Base-by-base conservation (phyloP, 2,329 filamentous ascomycete species). In the Colletotrichum tofieldiae region DNA sequence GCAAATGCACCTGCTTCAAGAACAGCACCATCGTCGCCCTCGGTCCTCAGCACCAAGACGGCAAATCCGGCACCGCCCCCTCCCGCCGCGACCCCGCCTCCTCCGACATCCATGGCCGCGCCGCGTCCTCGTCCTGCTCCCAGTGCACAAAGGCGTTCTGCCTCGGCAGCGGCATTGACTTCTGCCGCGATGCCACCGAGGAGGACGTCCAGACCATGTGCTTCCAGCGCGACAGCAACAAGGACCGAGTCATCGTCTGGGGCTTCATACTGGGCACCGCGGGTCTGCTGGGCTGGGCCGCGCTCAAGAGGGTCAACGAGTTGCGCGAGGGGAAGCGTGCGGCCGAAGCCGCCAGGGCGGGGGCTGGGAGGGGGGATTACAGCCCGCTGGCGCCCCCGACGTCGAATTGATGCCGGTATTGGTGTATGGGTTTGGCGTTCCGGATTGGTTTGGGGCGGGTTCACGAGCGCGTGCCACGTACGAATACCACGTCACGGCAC, bases 1-100 rank as follows among this genome's bases (percentile, higher is more conserved):
- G 90, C 85, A 92, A 92, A 86, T 92, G 90, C 83, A 92, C 89
- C 76, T 92, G 90, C 83, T 91, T 91, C 83, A 89, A 89, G 76
- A 92, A 92, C 83, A 91, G 88, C 85, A 92, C 90, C 75, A 91
- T 92, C 77, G 91, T 92, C 78, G 85, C 88, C 18, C 86, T 92
- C 12, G 88, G 85, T n/a, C 86, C 87, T 4, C 81, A 85, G 71
- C 77, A 81, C 64, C 75, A 79, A 9, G 65, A 68, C 12, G 47
- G 35, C 14, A 45, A 49, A 3, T 7, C 62, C 18, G 18, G 47
- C 73, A 65, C 76, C 65, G 75, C 77, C 77, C 73, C 79, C 73
- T 71, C 79, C 75, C 74, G 76, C 70, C 71, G 76, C 77, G 63
- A 75, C 52, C 41, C 65, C 9, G 54, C 75, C 9, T 69, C 72